Percentiles rank a stretch among this genome's conserved stretches.
These are phyloP conservation scores for Usnea hakonensis DNA, from an alignment of 495 filamentous ascomycete genomes.

Conservation along the genomic window DNA sequence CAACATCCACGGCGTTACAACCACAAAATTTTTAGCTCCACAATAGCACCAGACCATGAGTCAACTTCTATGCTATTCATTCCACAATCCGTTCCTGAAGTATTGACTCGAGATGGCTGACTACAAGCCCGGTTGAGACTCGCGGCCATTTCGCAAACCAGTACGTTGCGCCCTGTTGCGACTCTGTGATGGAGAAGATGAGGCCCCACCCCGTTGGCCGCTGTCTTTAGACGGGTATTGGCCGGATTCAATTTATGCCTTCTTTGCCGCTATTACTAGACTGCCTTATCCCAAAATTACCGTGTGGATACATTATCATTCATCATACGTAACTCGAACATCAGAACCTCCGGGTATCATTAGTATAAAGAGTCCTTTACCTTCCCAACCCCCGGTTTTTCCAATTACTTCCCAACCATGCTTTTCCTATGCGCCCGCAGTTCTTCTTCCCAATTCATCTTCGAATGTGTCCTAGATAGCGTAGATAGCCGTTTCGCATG, in stretches of 20 bases:
- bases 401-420: background rate
- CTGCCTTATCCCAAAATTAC: background rate
- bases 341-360: background rate
- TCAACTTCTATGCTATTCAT: too few relatives aligned
- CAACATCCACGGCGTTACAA: too few relatives aligned
- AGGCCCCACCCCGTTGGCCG: too few relatives aligned
- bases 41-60: too few relatives aligned
- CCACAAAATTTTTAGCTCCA: too few relatives aligned
- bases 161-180: background rate
- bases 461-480: constrained; percentile 13
- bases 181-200: too few relatives aligned
- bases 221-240: too few relatives aligned
- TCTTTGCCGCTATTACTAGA: background rate
- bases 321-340: background rate
- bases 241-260: too few relatives aligned
- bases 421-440: background rate
- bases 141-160: background rate
- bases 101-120: too few relatives aligned
- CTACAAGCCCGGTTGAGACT: background rate
- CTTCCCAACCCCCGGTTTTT: background rate
- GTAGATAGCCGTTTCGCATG: constrained; percentile 8
- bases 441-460: constrained; percentile 12
- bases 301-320: background rate
- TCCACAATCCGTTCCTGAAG: too few relatives aligned
- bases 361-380: background rate